Base-by-base conservation (phyloP, 192 early-diverging fungal species). In the Geosiphon pyriformis region DNA sequence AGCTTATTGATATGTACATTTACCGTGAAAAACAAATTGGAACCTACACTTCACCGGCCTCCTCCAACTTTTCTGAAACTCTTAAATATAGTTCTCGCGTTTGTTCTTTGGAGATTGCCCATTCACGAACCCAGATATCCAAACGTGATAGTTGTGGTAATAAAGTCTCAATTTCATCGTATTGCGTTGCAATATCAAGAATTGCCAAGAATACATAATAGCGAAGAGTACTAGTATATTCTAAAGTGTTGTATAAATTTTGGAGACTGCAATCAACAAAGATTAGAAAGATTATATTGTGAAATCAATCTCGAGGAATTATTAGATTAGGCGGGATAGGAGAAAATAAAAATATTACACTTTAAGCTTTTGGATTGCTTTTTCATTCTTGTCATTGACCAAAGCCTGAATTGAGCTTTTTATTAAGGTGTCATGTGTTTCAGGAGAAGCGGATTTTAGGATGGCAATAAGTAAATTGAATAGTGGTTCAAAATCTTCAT, bases 221-320 rank as follows among this genome's bases (percentile, higher is more conserved):
- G 32, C 86, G 87, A 59, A 80, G 80, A 58, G 79, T 59, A 20
- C 72, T 81, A 53, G 70, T 73, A 42, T 71, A 71, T 42, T 82
- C 82, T 31, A 90, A 76, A 60, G 87, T 80, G 77, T 94, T 95
- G 83, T 91, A 98, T 58, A 95, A 80, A 80, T 92, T 94, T 70
- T 81, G 79, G 4, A 89, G 81, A 51, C 87, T 89, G 33, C 11
- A 60, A 18, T 73, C 17, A 51, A 76, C 75, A 27, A 82, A 72
- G 34, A 72, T 42, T 42, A 10, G 68, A 15, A 74, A 75, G 23
- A 83, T 61, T 11, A 69, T 79, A 2, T 30, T 66, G 0, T 64
- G 67, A 4, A 62, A 73, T 63, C 61, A 72, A 42, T 54, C 57
- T 58, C 47, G 48, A 27, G 47, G 20, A 37, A 42, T 42, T n/a